These are phyloP conservation scores for Erysimum cheiranthoides DNA, from an alignment of 345 rosid species.

Conservation along the genomic window DNA sequence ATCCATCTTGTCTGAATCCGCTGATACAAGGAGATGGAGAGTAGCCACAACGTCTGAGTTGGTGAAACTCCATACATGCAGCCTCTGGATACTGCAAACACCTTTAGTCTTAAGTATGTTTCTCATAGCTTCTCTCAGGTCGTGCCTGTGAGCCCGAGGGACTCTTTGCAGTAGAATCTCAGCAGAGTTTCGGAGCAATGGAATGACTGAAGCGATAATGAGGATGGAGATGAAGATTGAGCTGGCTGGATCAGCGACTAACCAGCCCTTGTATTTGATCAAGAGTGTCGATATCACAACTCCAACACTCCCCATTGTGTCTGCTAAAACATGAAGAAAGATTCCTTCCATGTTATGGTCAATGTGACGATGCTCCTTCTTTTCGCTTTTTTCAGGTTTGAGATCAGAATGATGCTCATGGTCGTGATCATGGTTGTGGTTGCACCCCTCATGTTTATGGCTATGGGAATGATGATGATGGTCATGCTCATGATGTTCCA, in stretches of 20 bases:
- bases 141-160: conserved; percentile 76
- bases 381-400: conserved; percentile 7
- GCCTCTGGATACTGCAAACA: conserved; percentile 66
- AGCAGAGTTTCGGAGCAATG: conserved; percentile 89
- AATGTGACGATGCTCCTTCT: conserved; percentile 63
- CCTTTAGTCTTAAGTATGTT: conserved; percentile 63
- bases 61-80: conserved; percentile 92
- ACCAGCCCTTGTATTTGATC: conserved; percentile 98
- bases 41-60: conserved; percentile 86
- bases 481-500: conserved; percentile 36
- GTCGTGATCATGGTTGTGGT: conserved; percentile 35
- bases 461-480: conserved; percentile 27
- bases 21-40: conserved; percentile 71
- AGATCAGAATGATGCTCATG: conserved; percentile 43
- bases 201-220: conserved; percentile 88
- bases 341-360: conserved; percentile 99
- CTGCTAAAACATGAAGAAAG: conserved; percentile 93
- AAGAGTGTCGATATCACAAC: conserved; percentile 93
- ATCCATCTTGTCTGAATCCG: conserved; percentile 63
- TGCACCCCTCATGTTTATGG: conserved; percentile 29
- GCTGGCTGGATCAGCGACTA: conserved; percentile 95
- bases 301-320: conserved; percentile 97
- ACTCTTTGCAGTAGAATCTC: conserved; percentile 87
- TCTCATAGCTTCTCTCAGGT: conserved; percentile 59
- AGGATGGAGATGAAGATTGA: conserved; percentile 89